Base-by-base conservation (phyloP, 805 yeast species). In the Candida pseudofarinosa region DNA sequence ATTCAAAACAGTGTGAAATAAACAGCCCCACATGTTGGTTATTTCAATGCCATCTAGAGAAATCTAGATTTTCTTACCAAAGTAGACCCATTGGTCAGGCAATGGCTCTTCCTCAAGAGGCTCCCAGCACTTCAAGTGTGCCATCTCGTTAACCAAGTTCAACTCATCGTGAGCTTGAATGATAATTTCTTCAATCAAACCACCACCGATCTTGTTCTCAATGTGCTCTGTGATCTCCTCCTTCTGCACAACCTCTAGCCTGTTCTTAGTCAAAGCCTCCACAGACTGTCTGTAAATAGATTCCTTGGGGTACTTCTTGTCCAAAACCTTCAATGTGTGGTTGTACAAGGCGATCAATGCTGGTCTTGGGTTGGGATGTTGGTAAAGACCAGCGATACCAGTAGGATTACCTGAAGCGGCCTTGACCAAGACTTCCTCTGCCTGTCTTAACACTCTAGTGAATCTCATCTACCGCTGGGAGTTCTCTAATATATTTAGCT, bases 301-400 rank as follows among this genome's bases (percentile, higher is more conserved):
- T 19, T 79, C 76, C 40, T 74, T 65, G 32, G 96, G 96, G 61
- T 81, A 82, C 55, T 80, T 76, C 33, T 69, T 72, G 33, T 74
- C 66, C 54, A 87, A 68, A 37, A 77, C 73, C 33, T 66, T 63
- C 54, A 87, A 68, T 1, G 96, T 88, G 44, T 83, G 77, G 51
- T 77, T 77, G 68, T 88, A 88, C 36, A 88, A 68, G 31, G 84
- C 76, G 44, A 79, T 68, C 54, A 88, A 71, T 2, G 89, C 86
- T 2, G 91, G 90, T 61, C 88, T 78, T 41, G 96, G 95, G 59
- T 83, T 77, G 39, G 95, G 95, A 62, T 86, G 93, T 60, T 83
- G 85, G 56, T 67, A 73, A 48, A 88, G 63, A 2, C 93, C 95
- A 3, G 96, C 77, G 47, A 88, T 53, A 50, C 96, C 96, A 16